phyloP scores from a whole-genome alignment of 352 stramenopile genomes.

The Pythium folliculosum region DNA sequence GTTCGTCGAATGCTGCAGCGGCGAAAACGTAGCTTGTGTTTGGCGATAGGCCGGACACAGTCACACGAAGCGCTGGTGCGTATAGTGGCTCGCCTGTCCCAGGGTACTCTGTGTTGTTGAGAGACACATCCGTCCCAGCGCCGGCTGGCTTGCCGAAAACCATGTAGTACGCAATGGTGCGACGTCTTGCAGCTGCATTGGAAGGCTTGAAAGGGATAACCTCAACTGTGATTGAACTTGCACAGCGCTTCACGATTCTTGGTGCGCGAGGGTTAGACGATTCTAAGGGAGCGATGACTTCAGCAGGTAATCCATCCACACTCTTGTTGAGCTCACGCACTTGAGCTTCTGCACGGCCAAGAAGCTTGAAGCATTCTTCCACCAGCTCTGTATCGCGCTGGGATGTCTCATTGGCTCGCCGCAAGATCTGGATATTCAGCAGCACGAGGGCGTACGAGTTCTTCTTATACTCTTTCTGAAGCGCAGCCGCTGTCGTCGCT shows the following conservation, averaged over 20 bases:
- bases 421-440: constrained; percentile 48
- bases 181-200: constrained; percentile 28
- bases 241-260: constrained; percentile 52
- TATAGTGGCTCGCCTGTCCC: constrained; percentile 63
- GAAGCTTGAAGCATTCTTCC: constrained; percentile 44
- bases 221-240: constrained; percentile 51
- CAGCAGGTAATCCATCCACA: background rate
- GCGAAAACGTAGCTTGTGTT: constrained; percentile 89
- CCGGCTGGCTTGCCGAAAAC: constrained; percentile 73
- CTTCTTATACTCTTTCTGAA: constrained; percentile 49
- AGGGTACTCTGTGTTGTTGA: constrained; percentile 67
- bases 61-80: constrained; percentile 27
- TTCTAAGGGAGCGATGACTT: background rate
- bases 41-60: constrained; percentile 50
- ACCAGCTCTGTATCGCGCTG: constrained; percentile 30
- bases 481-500: constrained; percentile 27
- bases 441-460: constrained; percentile 54
- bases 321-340: constrained; percentile 43
- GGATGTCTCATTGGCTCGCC: constrained; percentile 10
- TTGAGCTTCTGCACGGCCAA: constrained; percentile 42
- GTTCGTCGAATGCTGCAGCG: constrained; percentile 69
- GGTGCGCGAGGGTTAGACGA: constrained; percentile 40
- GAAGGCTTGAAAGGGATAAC: constrained; percentile 44
- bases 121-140: constrained; percentile 70
- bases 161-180: constrained; percentile 67